These are phyloP conservation scores for Pseudogymnoascus sp. DNA, from an alignment of 2,329 filamentous ascomycete genomes.

Conservation along the genomic window DNA sequence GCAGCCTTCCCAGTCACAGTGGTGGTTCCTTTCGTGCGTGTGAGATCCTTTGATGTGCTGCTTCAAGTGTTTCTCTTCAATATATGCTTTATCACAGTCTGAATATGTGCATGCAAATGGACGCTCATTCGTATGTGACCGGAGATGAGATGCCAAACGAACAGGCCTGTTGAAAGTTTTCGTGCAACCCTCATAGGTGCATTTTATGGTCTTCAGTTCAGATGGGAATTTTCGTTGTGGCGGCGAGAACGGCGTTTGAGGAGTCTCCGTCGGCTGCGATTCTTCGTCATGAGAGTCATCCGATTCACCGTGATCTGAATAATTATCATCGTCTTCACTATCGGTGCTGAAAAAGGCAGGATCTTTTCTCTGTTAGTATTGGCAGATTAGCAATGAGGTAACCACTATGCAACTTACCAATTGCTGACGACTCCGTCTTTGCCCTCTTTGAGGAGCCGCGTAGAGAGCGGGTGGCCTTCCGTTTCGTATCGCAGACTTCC, in stretches of 20 bases:
- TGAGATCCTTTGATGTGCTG: slow-evolving; percentile 81
- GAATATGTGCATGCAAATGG: slow-evolving; percentile 64
- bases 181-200: slow-evolving; percentile 62
- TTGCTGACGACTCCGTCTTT: slow-evolving; percentile 13
- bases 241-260: slow-evolving; percentile 42
- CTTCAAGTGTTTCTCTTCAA: slow-evolving; percentile 76
- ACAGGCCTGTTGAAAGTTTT: slow-evolving; percentile 86
- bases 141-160: slow-evolving; percentile 67
- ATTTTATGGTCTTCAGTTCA: slow-evolving; percentile 67
- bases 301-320: slow-evolving; percentile 28
- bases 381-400: slow-evolving; percentile 1
- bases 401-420: neutral
- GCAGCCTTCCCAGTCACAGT: slow-evolving; percentile 65
- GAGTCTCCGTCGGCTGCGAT: slow-evolving; percentile 32
- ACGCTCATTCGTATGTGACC: slow-evolving; percentile 78
- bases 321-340: slow-evolving; percentile 35
- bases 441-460: slow-evolving; percentile 18
- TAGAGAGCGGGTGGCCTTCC: slow-evolving; percentile 15
- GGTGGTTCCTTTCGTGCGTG: slow-evolving; percentile 58
- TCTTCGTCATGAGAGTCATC: slow-evolving; percentile 26
- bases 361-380: neutral
- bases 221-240: slow-evolving; percentile 48
- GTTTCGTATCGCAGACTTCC: slow-evolving; percentile 19
- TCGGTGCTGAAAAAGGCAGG: slow-evolving; percentile 22
- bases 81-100: slow-evolving; percentile 74